Evolutionary conservation across 2,329 filamentous ascomycete species (phyloP).

Genomic region (Aureobasidium lini): DNA sequence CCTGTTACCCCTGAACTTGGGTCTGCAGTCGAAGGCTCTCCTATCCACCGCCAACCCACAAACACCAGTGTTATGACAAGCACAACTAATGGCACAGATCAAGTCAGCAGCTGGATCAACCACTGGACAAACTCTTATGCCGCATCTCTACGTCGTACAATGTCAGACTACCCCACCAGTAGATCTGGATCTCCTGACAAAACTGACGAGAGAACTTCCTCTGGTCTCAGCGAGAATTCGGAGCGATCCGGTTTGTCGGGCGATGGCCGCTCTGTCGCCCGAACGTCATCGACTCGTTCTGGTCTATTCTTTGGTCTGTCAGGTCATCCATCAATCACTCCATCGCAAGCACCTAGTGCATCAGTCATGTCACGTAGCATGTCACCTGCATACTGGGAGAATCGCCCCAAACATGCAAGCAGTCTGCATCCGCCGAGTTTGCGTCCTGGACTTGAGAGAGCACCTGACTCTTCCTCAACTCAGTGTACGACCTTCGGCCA

Average conservation of each 20-base stretch:
- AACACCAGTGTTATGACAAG: constrained; percentile 16
- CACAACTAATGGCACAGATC: constrained; percentile 15
- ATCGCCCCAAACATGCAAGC: neutral
- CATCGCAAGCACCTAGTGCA: constrained; percentile 10
- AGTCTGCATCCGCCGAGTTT: neutral
- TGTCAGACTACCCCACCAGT: constrained; percentile 1
- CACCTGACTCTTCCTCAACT: constrained; percentile 1
- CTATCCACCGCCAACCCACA: constrained; percentile 23
- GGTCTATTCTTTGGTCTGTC: constrained; percentile 17
- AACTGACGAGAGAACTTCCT: constrained; percentile 49
- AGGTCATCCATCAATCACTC: constrained; percentile 13
- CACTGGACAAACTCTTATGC: constrained; percentile 17
- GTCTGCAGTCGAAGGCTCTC: neutral
- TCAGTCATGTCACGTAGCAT: neutral
- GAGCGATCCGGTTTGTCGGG: constrained; percentile 36
- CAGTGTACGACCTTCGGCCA: constrained; percentile 10
- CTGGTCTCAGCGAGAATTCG: constrained; percentile 49
- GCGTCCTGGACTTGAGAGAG: constrained; percentile 1
- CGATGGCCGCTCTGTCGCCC: constrained; percentile 35
- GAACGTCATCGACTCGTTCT: constrained; percentile 40
- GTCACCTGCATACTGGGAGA: constrained; percentile 6
- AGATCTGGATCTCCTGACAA: constrained; percentile 42
- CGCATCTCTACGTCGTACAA: constrained; percentile 4
- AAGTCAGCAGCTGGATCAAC: constrained; percentile 24
- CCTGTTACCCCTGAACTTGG: constrained; percentile 24